Evolutionary conservation across 176 grass and related monocot species (phyloP), one percentile per base, ranked within the genome.

Genomic region (Otatea glauca): DNA sequence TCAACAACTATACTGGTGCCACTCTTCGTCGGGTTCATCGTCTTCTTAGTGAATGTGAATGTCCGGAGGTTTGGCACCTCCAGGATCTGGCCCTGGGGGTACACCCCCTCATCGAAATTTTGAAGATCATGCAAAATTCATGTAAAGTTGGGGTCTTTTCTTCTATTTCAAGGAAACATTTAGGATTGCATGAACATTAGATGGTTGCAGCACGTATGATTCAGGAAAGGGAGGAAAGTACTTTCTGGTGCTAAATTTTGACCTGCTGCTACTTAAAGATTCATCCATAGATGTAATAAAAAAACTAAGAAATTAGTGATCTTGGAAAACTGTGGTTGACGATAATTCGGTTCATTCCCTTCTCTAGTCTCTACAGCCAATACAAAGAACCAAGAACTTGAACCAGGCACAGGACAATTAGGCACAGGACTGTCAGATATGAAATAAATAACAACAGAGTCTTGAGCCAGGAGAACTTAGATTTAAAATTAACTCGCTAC

Each of bases 1-100:
- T 92, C 94, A 41, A 94, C 91, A 45, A 91, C 92, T 69, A 94
- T 83, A 47, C 77, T 73, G 0, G 74, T 65, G 24, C 90, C 68
- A 11, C 74, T 68, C 76, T 70, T 83, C 1, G 84, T 37, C 1
- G 94, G 92, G 74, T 88, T 89, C 74, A 92, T 88, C 0, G 84
- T 92, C 89, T 94, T 97, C 67, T 97, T 92, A 4, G 70, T 42
- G 69, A 97, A 97, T 64, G 90, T 87, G 84, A 97, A 97, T 32
- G 92, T 87, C 37, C 90, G 82, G 58, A 97, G 77, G 73, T 92
- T 97, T 7, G 92, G 90, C 32, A 68, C 67, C 80, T 97, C 95
- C 68, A 97, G 82, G 68, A 97, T 88, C 50, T 81, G 92, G 13
- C 95, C 95, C 70, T 86, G 72, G 0, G 75, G 51, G 59, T 73